A percentile compares a stretch with the other conserved stretches of the same genome.
These are phyloP conservation scores for Coniochaeta hoffmannii DNA, from an alignment of 2,329 filamentous ascomycete genomes.

Conservation along the genomic window DNA sequence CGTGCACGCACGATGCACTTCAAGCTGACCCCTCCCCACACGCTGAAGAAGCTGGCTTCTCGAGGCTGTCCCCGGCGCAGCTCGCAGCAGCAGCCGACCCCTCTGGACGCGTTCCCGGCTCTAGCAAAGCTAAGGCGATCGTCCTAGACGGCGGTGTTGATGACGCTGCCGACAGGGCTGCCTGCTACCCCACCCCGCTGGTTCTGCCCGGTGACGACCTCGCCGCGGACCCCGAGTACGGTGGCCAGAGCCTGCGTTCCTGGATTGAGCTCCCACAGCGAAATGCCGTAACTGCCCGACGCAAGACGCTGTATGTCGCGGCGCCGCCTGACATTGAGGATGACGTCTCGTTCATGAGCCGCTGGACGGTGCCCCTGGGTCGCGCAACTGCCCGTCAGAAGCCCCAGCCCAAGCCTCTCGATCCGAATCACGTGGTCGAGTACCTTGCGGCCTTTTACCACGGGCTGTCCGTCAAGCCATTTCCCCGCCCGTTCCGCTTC, in stretches of 20 bases:
- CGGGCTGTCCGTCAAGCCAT: slow-evolving; percentile 39
- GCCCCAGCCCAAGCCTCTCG: slow-evolving; percentile 14
- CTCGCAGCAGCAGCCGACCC: not conserved
- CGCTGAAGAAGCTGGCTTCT: not conserved
- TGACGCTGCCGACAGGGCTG: not conserved
- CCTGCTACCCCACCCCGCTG: slow-evolving; percentile 20
- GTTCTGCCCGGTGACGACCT: slow-evolving; percentile 54
- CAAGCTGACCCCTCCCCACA: not conserved
- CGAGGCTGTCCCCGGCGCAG: not conserved
- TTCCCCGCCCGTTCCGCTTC: slow-evolving; percentile 35
- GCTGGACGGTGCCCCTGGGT: slow-evolving; percentile 28
- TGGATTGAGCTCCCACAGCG: slow-evolving; percentile 39
- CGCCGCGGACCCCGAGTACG: slow-evolving; percentile 40
- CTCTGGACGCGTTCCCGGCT: not conserved
- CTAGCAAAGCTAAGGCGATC: not conserved
- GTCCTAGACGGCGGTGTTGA: not conserved
- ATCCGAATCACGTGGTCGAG: slow-evolving; percentile 19
- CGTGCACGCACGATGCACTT: not conserved
- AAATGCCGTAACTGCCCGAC: slow-evolving; percentile 37
- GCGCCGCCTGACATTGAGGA: slow-evolving; percentile 31
- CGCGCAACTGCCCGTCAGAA: slow-evolving; percentile 7
- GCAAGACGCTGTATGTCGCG: slow-evolving; percentile 48
- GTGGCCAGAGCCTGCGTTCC: slow-evolving; percentile 42
- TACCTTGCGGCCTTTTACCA: slow-evolving; percentile 44
- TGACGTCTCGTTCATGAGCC: slow-evolving; percentile 27